Evolutionary conservation across 108 stramenopile species (phyloP).

Genomic region (Epithemia pelagica): DNA sequence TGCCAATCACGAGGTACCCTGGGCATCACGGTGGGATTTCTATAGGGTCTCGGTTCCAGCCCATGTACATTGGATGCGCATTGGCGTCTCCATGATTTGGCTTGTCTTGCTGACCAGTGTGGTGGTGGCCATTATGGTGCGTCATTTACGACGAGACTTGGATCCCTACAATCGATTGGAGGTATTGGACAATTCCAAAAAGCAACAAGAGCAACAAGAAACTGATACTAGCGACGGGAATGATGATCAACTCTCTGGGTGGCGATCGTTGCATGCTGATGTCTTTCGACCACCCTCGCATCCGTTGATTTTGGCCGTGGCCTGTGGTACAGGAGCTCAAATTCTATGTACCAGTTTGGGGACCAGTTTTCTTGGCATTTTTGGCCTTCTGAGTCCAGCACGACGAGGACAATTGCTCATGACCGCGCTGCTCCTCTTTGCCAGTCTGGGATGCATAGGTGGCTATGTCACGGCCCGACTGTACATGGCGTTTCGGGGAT

Average conservation of each 20-base stretch:
- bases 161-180: slow-evolving; percentile 60
- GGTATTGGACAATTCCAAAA: slow-evolving; percentile 74
- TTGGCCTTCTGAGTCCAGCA: slow-evolving; percentile 85
- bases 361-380: slow-evolving; percentile 73
- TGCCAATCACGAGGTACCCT: slow-evolving; percentile 49
- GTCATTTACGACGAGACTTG: slow-evolving; percentile 46
- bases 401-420: slow-evolving; percentile 86
- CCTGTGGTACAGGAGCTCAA: slow-evolving; percentile 81
- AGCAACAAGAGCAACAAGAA: slow-evolving; percentile 92
- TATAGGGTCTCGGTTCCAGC: slow-evolving; percentile 79
- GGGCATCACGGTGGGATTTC: slow-evolving; percentile 94
- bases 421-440: slow-evolving; percentile 83
- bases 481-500: slow-evolving; percentile 92
- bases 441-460: slow-evolving; percentile 79
- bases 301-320: slow-evolving; percentile 69
- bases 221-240: slow-evolving; percentile 65
- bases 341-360: slow-evolving; percentile 50
- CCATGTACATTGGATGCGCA: slow-evolving; percentile 81
- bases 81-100: slow-evolving; percentile 74
- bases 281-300: slow-evolving; percentile 79
- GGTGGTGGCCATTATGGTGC: slow-evolving; percentile 10
- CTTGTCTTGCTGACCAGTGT: slow-evolving; percentile 58
- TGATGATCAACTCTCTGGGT: no score
- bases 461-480: slow-evolving; percentile 83
- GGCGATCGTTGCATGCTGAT: slow-evolving; percentile 87